phyloP scores from a whole-genome alignment of 2,329 filamentous ascomycete genomes.

The Calonectria naviculata region DNA sequence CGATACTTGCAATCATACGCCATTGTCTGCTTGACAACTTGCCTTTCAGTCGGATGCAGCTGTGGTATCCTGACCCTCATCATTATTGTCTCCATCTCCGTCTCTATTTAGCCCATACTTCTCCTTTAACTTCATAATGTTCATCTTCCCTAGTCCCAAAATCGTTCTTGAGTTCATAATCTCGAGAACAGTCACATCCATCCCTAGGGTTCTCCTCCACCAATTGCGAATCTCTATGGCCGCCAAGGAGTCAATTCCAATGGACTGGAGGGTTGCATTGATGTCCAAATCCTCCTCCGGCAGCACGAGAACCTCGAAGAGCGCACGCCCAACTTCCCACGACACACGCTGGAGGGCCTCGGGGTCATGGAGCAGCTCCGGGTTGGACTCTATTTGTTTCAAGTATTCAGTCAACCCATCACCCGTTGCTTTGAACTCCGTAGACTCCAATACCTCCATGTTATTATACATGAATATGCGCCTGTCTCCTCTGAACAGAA shows the following conservation, averaged over 20 bases:
- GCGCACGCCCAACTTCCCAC: neutral
- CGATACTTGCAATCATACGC: no score
- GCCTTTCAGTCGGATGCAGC: no score
- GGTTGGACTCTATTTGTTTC: neutral
- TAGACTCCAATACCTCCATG: neutral
- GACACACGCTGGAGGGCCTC: neutral
- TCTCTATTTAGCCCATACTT: neutral
- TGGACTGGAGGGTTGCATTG: neutral
- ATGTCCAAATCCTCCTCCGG: slow-evolving; percentile 16
- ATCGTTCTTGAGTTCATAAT: slow-evolving; percentile 17
- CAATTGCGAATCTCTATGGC: slow-evolving; percentile 38
- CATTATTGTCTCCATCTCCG: neutral
- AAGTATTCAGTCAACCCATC: neutral
- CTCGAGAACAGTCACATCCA: slow-evolving; percentile 34
- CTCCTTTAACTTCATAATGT: neutral
- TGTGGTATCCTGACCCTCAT: no score
- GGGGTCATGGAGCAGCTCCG: neutral
- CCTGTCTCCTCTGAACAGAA: neutral
- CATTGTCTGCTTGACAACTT: no score
- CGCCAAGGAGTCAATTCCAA: slow-evolving; percentile 37
- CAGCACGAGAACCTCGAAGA: slow-evolving; percentile 16
- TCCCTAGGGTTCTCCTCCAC: slow-evolving; percentile 29
- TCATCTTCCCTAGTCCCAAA: neutral
- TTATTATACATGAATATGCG: neutral
- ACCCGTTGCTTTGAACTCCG: neutral